Evolutionary conservation across 768 basidiomycete genomes (phyloP).

Genomic region (Phanerochaete carnosa): DNA sequence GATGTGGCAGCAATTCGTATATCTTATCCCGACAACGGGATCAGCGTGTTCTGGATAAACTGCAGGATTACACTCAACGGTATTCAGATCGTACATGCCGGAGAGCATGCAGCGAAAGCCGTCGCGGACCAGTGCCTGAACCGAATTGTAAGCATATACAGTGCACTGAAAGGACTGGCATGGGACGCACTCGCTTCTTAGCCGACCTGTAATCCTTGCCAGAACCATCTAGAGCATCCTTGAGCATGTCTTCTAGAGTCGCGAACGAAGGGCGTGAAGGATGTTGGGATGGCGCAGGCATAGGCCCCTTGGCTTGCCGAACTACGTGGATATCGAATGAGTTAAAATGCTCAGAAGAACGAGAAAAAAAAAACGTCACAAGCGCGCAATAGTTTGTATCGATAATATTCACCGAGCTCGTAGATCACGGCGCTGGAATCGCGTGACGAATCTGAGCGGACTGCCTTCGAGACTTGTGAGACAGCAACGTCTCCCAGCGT

Average conservation of each 20-base stretch:
- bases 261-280: background rate
- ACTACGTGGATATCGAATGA: background rate
- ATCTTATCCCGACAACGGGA: background rate
- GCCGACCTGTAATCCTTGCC: background rate
- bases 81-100: background rate
- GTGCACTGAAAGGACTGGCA: background rate
- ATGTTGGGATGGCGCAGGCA: background rate
- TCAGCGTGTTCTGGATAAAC: background rate
- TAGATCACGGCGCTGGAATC: background rate
- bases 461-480: background rate
- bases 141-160: background rate
- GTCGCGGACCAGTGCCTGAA: background rate
- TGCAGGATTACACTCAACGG: background rate
- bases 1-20: background rate
- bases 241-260: background rate
- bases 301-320: background rate
- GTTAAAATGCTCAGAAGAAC: background rate
- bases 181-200: background rate
- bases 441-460: background rate
- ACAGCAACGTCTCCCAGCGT: background rate
- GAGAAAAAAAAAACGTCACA: background rate
- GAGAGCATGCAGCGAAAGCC: background rate
- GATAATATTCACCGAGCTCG: background rate
- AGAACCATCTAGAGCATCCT: background rate
- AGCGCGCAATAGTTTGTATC: background rate